Evolutionary conservation across 2,329 filamentous ascomycete species (phyloP).

Genomic region (Colletotrichum acutatum): DNA sequence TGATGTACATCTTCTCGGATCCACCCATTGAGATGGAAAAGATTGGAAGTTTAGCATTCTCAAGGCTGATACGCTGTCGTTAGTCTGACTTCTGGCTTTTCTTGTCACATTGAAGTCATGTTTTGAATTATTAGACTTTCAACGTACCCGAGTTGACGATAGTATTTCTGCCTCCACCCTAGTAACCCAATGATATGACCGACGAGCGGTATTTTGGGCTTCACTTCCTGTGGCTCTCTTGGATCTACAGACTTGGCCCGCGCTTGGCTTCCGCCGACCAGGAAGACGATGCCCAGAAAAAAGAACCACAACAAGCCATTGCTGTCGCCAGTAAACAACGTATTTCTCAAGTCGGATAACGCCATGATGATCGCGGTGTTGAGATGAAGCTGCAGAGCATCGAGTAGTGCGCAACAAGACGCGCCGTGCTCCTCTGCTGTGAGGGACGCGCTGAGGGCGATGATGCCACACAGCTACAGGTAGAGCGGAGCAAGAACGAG

Average conservation of each 20-base stretch:
- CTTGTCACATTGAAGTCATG: not conserved
- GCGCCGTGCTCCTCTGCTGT: not conserved
- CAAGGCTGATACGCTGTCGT: not conserved
- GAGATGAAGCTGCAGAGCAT: not conserved
- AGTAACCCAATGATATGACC: constrained; percentile 59
- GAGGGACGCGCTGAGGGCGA: not conserved
- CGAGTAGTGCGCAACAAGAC: not conserved
- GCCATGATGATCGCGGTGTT: not conserved
- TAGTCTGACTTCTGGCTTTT: not conserved
- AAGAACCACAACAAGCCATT: not conserved
- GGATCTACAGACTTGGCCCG: constrained; percentile 37
- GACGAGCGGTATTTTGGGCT: constrained; percentile 53
- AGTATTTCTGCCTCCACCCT: constrained; percentile 48
- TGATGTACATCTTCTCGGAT: constrained; percentile 54
- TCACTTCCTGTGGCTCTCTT: constrained; percentile 55
- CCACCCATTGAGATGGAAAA: constrained; percentile 57
- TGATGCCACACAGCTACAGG: not conserved
- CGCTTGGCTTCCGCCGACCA: not conserved
- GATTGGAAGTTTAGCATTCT: constrained; percentile 46
- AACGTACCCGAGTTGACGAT: constrained; percentile 50
- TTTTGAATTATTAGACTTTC: not conserved
- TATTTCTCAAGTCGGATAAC: not conserved
- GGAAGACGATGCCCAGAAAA: not conserved
- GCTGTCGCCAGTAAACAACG: not conserved
- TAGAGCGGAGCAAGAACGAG: not conserved